These are phyloP conservation scores for Saccharomycopsis fibuligera DNA, from an alignment of 805 yeast genomes.

Conservation along the genomic window DNA sequence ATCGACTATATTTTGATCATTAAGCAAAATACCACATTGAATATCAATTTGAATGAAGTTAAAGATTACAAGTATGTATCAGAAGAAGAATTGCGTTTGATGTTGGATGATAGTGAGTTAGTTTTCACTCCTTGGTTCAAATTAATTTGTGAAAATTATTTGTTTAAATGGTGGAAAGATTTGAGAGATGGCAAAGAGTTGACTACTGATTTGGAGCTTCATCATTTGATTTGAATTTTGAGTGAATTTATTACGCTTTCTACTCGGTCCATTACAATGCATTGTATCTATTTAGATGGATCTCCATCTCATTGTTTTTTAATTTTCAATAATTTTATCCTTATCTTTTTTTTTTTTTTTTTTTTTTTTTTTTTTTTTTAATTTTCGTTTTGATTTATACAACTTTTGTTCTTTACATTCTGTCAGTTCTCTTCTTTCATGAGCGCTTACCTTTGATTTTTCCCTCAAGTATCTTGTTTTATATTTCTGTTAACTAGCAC, in stretches of 20 bases:
- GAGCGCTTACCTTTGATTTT: too few species aligned
- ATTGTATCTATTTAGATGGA: too few species aligned
- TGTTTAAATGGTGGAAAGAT: constrained; percentile 91
- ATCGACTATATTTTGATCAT: constrained; percentile 88
- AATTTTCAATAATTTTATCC: too few species aligned
- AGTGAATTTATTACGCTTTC: too few species aligned
- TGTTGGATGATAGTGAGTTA: constrained; percentile 65
- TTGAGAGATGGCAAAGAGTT: constrained; percentile 52
- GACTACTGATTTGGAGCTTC: constrained; percentile 32
- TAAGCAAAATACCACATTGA: constrained; percentile 36
- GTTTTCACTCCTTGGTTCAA: constrained; percentile 98
- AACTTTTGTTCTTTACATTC: too few species aligned
- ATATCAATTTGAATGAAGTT: constrained; percentile 77
- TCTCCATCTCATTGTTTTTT: too few species aligned
- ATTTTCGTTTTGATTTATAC: too few species aligned
- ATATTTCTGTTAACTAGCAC: too few species aligned
- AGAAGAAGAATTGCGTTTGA: constrained; percentile 54
- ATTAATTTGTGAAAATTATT: constrained; percentile 83
- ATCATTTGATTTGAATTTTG: constrained; percentile 25
- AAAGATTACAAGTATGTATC: constrained; percentile 73
- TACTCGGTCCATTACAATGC: background rate
- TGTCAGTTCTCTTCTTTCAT: too few species aligned
- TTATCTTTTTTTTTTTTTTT: too few species aligned
- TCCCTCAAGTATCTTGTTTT: too few species aligned
- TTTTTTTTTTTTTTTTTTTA: too few species aligned